Evolutionary conservation across 2,329 filamentous ascomycete species (phyloP), one percentile per base, ranked within the genome.

Genomic region (Stagonosporopsis chrysanthemi): DNA sequence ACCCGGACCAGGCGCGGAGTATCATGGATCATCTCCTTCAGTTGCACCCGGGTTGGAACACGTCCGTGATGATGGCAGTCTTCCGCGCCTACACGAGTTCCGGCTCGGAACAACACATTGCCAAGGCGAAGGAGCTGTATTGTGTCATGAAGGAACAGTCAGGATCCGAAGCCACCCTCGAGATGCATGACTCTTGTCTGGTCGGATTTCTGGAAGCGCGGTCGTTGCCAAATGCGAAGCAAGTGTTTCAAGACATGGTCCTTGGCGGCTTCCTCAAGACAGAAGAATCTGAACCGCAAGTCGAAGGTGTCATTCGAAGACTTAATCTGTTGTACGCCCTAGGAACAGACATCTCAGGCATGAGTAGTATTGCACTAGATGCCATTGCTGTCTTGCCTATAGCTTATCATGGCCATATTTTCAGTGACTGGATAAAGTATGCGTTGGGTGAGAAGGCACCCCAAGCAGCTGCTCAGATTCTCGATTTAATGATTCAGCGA

Each of bases 161-260:
- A 2, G 86, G 84, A 5, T 41, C 50, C 1, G 75, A 81, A 0
- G 88, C 92, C 78, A 84, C 81, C 3, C 87, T 93, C 68, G 79
- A 86, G 17, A 90, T 96, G 69, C 96, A 93, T 66, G 92, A 96
- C 72, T 80, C 84, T 58, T 83, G 93, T 33, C 87, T 89, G 43
- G 83, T 88, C 19, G 85, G 84, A 41, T 91, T 96, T 68, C 78
- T 97, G 24, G 81, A 87, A 22, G 83, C 86, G 6, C 84, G 86
- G 50, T 82, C 88, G 56, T 81, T 86, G 6, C 84, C 89, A 58
- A 83, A 88, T 58, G 91, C 90, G 0, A 82, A 94, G 52, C 85
- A 86, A 50, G 86, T 91, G 0, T 96, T 96, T 74, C 90, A 89
- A 65, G 91, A 97, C 73, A 96, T 97, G 92, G 92, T 96, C 87